Evolutionary conservation across 2,329 filamentous ascomycete genomes (phyloP).

Genomic region (Biscogniauxia mediterranea): DNA sequence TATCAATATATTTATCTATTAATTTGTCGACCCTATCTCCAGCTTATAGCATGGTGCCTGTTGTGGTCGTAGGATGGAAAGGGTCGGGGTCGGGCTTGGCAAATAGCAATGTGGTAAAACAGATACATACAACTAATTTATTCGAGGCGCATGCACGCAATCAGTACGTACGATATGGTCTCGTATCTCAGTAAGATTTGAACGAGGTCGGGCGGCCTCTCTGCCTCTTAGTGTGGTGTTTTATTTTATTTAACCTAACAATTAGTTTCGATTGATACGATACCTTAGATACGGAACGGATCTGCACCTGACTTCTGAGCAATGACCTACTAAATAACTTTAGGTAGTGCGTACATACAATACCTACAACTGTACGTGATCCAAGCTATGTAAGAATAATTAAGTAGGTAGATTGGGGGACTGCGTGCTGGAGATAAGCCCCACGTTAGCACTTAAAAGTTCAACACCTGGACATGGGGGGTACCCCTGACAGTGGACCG

Average conservation of each 20-base stretch:
- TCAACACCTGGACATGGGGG: not conserved
- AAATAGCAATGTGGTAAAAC: too few species aligned
- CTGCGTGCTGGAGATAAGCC: not conserved
- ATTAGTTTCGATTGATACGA: not conserved
- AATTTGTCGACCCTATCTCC: not conserved
- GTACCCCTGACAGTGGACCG: not conserved
- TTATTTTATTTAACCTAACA: not conserved
- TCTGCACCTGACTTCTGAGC: not conserved
- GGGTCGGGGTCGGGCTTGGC: too few species aligned
- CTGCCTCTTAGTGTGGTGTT: too few species aligned
- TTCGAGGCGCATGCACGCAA: too few species aligned
- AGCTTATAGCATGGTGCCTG: too few species aligned
- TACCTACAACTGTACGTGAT: too few species aligned
- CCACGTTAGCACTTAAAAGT: not conserved
- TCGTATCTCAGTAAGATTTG: too few species aligned
- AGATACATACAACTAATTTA: too few species aligned
- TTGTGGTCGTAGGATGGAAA: too few species aligned
- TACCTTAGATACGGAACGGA: not conserved
- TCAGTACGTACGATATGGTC: too few species aligned
- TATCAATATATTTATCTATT: not conserved
- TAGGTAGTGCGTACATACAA: too few species aligned
- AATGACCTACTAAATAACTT: not conserved
- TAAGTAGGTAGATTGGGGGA: not conserved
- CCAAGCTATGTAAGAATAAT: not conserved
- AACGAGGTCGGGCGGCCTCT: too few species aligned